phyloP scores from a whole-genome alignment of 371 early-diverging fungal species.

The Parasitella parasitica region DNA sequence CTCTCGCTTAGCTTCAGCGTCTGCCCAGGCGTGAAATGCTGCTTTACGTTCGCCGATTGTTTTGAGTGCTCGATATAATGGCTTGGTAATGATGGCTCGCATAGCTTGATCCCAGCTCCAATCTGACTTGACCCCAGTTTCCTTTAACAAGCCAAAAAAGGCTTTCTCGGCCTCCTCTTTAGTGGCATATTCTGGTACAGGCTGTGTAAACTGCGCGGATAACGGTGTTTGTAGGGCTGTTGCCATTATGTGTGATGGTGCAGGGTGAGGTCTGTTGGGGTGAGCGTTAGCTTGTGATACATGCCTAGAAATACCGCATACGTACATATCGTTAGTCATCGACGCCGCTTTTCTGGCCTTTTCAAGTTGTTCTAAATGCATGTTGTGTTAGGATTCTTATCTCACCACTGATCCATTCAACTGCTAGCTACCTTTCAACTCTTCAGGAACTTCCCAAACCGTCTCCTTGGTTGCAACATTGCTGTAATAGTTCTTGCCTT shows the following conservation, averaged over 20 bases:
- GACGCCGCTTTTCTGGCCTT: conserved; percentile 34
- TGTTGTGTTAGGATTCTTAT: not conserved
- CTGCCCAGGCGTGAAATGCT: conserved; percentile 74
- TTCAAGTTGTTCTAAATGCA: conserved; percentile 32
- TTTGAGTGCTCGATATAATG: conserved; percentile 82
- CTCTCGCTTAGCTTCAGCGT: conserved; percentile 54
- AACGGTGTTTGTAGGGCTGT: not conserved
- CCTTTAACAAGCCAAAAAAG: conserved; percentile 70
- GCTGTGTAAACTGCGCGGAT: conserved; percentile 10
- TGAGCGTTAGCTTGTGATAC: not conserved
- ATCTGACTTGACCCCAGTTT: conserved; percentile 70
- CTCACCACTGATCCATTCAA: too few species aligned
- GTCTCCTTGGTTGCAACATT: conserved; percentile 81
- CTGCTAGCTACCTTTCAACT: conserved; percentile 61
- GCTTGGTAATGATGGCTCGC: conserved; percentile 79
- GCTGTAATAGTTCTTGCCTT: conserved; percentile 89
- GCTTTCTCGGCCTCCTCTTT: conserved; percentile 86
- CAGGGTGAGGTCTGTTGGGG: not conserved
- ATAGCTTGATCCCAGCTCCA: conserved; percentile 95
- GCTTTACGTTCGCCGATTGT: conserved; percentile 78
- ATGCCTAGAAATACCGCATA: not conserved
- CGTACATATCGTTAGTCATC: conserved; percentile 23
- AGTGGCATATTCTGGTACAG: conserved; percentile 58
- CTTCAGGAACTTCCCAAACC: conserved; percentile 85
- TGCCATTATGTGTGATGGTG: not conserved